Conservation (phyloP, 768 basidiomycete genomes). For the Suillus spraguei region DNA sequence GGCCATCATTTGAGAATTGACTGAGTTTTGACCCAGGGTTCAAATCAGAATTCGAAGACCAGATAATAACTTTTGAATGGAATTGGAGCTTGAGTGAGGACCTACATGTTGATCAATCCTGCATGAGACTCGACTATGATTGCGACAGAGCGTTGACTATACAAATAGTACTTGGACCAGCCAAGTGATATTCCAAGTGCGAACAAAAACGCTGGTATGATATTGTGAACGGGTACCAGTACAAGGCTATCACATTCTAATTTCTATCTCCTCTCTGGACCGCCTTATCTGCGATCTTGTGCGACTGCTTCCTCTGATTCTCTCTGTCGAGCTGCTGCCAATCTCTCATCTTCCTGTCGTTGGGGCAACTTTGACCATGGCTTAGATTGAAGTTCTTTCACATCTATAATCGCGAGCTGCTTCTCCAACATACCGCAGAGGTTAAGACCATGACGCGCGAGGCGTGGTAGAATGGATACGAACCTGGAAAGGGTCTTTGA, state of each 20-base stretch:
- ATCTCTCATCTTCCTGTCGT: not conserved
- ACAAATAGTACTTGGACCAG: no score
- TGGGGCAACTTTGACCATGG: not conserved
- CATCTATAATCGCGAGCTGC: not conserved
- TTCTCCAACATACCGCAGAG: not conserved
- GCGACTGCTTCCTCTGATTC: not conserved
- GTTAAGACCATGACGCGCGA: not conserved
- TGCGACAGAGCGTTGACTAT: no score
- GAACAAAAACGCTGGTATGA: no score
- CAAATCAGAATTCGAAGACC: not conserved
- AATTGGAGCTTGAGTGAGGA: no score
- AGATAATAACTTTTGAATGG: no score
- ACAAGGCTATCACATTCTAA: not conserved
- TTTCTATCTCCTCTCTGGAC: not conserved
- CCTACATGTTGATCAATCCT: no score
- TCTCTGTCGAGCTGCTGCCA: not conserved
- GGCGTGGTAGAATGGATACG: not conserved
- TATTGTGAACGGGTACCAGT: no score
- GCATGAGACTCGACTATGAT: no score
- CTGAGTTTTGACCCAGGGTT: not conserved
- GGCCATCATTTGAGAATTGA: not conserved
- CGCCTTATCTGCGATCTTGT: not conserved
- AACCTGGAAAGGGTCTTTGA: constrained; percentile 2
- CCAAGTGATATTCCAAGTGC: no score
- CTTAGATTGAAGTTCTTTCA: not conserved